Conservation (phyloP, 805 yeast genomes). For the Tetrapisispora nanseiensis region DNA sequence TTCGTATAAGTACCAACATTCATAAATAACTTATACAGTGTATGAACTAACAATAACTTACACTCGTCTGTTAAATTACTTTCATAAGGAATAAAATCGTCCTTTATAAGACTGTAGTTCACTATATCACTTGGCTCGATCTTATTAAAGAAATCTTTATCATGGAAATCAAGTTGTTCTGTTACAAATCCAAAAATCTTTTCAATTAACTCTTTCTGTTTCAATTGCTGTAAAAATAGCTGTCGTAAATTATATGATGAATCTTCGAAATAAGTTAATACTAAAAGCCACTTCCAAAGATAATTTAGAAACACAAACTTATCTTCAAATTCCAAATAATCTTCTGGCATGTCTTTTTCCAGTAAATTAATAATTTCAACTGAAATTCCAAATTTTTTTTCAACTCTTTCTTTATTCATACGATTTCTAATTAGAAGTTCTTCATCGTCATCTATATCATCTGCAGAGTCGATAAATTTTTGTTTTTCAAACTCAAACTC, state of each 20-base stretch:
- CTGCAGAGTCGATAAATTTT: slow-evolving; percentile 19
- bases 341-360: slow-evolving; percentile 23
- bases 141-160: slow-evolving; percentile 19
- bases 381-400: slow-evolving; percentile 22
- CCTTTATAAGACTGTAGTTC: slow-evolving; percentile 12
- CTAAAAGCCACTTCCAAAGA: slow-evolving; percentile 60
- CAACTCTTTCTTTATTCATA: neutral
- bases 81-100: slow-evolving; percentile 16
- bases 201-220: slow-evolving; percentile 37
- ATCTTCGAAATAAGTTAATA: slow-evolving; percentile 52
- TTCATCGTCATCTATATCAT: slow-evolving; percentile 7
- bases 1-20: slow-evolving; percentile 26
- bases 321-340: slow-evolving; percentile 34
- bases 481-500: slow-evolving; percentile 48
- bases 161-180: slow-evolving; percentile 38
- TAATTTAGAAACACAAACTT: slow-evolving; percentile 33
- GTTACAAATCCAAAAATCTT: slow-evolving; percentile 46
- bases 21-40: slow-evolving; percentile 20
- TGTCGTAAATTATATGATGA: slow-evolving; percentile 56
- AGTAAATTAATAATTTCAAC: slow-evolving; percentile 31
- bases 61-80: slow-evolving; percentile 24
- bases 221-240: slow-evolving; percentile 49
- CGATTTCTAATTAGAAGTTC: neutral
- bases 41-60: slow-evolving; percentile 20
- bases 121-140: slow-evolving; percentile 18